Evolutionary conservation across 305 asterid species (phyloP).

Genomic region (Nicotiana rustica): DNA sequence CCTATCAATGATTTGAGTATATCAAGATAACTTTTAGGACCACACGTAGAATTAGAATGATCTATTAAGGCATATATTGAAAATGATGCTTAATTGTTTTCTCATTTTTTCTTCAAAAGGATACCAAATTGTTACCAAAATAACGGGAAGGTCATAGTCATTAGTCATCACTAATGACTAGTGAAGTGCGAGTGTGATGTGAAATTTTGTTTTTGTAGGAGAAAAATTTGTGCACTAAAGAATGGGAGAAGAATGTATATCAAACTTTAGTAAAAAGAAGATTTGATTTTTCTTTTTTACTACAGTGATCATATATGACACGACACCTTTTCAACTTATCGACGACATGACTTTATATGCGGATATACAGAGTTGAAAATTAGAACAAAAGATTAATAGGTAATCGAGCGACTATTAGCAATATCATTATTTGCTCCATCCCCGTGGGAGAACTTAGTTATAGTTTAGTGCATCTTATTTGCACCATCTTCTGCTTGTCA

Average conservation of each 20-base stretch:
- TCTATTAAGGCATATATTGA: not conserved
- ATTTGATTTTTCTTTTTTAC: constrained; percentile 25
- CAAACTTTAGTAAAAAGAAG: constrained; percentile 32
- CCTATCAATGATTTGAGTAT: not conserved
- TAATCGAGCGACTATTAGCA: too few species aligned
- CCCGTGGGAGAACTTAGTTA: too few species aligned
- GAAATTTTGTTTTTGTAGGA: not conserved
- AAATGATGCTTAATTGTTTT: not conserved
- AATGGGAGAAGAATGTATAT: constrained; percentile 26
- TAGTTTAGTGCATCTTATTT: too few species aligned
- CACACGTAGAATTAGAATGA: not conserved
- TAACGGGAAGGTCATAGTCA: not conserved
- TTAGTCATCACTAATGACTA: not conserved
- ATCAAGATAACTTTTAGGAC: not conserved
- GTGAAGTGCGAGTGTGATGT: not conserved
- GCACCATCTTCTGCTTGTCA: too few species aligned
- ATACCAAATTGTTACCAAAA: not conserved
- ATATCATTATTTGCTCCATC: too few species aligned
- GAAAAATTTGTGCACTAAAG: not conserved
- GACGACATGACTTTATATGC: too few species aligned
- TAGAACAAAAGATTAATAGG: too few species aligned
- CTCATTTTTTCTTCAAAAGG: not conserved
- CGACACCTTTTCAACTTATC: too few species aligned
- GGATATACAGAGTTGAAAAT: too few species aligned
- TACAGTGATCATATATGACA: too few species aligned